Evolutionary conservation across 371 early-diverging fungal genomes (phyloP), one percentile per base, ranked within the genome.

Genomic region (Mortierella sp.): DNA sequence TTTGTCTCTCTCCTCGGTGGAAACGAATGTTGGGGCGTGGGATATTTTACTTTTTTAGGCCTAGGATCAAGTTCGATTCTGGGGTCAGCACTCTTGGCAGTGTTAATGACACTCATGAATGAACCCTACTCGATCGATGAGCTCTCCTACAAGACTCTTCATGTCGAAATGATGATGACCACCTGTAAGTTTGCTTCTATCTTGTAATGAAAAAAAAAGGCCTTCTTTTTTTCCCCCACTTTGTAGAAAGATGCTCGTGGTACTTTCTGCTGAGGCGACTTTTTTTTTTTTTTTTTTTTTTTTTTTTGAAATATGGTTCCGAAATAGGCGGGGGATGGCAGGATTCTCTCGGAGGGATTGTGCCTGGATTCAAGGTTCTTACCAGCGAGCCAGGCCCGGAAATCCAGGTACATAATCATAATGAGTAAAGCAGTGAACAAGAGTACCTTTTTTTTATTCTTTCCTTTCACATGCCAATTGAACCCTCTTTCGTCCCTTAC

Each of bases 311-410:
- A n/a, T n/a, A n/a, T n/a, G n/a, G n/a, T n/a, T n/a, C n/a, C n/a
- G 37, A 37, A 37, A 5, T n/a, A 75, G 75, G 80, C 18, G 81
- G 81, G 4, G 81, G 81, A 28, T 80, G 81, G 81, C 81, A 80
- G 48, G 81, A 74, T 25, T 71, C 74, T 46, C 66, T 74, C 12
- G 81, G 81, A 37, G 81, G 81, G 9, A 57, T 80, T 25, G 28
- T 74, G 19, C 74, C 71, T 6, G 74, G 74, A 0, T 70, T 74
- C 51, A 80, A 80, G 55, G 67, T 80, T 1, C 51, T 70, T 37
- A 66, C 80, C 14, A 66, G 73, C 23, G 61, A 62, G 56, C 26
- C 63, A 16, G 72, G 72, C 2, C 58, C 64, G 7, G 71, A 68
- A 12, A 66, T 75, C n/a, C 64, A 65, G 70, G 75, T 75, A 75